phyloP scores from a whole-genome alignment of 768 basidiomycete species.

The Austroboletus eburneus region DNA sequence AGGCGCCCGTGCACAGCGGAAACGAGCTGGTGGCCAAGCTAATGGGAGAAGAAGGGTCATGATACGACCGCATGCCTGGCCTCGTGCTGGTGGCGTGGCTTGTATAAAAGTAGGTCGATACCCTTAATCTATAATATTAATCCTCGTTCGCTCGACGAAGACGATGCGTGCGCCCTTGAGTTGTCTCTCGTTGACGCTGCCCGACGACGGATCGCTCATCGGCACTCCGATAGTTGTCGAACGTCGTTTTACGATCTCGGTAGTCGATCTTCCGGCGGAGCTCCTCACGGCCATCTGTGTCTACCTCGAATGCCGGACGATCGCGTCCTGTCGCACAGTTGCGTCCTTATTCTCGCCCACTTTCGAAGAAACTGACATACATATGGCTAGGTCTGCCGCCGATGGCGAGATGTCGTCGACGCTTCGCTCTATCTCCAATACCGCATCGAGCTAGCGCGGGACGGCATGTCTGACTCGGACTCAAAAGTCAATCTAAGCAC shows the following conservation, averaged over 20 bases:
- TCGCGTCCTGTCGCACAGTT: no score
- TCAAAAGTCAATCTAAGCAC: conserved; percentile 13
- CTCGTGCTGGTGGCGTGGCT: no score
- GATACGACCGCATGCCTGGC: conserved; percentile 7
- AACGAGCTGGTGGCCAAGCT: conserved; percentile 69
- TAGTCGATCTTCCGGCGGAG: neutral
- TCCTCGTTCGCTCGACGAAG: no score
- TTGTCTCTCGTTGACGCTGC: no score
- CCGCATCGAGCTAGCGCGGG: conserved; percentile 34
- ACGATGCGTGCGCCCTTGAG: no score
- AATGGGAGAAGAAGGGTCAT: conserved; percentile 43
- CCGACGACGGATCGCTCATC: no score
- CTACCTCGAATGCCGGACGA: no score
- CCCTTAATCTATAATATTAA: neutral
- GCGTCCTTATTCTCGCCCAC: no score
- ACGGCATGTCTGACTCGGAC: conserved; percentile 29
- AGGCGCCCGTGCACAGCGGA: conserved; percentile 57
- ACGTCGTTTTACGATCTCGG: no score
- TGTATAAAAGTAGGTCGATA: neutral
- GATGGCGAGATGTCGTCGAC: conserved; percentile 19
- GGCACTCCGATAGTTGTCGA: no score
- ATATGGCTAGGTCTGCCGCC: conserved; percentile 23
- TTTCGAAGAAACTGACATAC: no score
- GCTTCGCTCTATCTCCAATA: conserved; percentile 34
- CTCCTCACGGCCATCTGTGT: no score